Evolutionary conservation across 176 grass and related monocot species (phyloP), one percentile per base, ranked within the genome.

Genomic region (Bolboschoenus planiculmis): DNA sequence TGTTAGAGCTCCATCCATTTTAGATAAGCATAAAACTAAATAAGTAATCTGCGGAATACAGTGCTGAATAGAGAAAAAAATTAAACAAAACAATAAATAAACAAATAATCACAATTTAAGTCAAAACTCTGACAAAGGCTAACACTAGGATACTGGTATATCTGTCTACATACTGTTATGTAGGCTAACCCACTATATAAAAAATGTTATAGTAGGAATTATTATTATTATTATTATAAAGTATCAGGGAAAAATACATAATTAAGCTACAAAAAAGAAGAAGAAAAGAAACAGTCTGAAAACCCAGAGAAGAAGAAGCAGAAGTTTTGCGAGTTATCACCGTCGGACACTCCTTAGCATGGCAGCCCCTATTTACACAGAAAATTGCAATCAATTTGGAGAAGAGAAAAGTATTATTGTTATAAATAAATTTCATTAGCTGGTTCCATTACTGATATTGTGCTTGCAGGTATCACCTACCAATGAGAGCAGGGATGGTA

Each of bases 201-300:
- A 76, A 76, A 76, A 76, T 8, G 14, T 51, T 76, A 51, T 50
- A 51, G 44, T 44, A 31, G 26, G 13, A 51, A 53, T 77, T 77
- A 75, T 75, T 48, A 77, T 77, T 30, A n/a, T n/a, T n/a, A n/a
- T n/a, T n/a, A n/a, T n/a, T n/a, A 53, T 51, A 73, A 14, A 50
- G 46, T 9, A 77, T 31, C 71, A 51, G 1, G 18, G 0, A 75
- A 75, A 75, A 76, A 48, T 53, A 77, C 65, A 70, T 10, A 39
- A 39, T 9, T 21, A 40, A 18, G 39, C 64, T 68, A 70, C 65
- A 70, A 70, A 62, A 77, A 50, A 29, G 53, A 33, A 23, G 14
- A 75, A 77, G 14, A 51, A n/a, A n/a, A n/a, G n/a, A n/a, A 20
- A 70, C 0, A 8, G n/a, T n/a, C n/a, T n/a, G n/a, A n/a, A n/a